Percentiles rank a stretch among this genome's conserved stretches.
Conservation (phyloP, 2,329 filamentous ascomycete genomes). For the Fusarium sterilihyphosum region DNA sequence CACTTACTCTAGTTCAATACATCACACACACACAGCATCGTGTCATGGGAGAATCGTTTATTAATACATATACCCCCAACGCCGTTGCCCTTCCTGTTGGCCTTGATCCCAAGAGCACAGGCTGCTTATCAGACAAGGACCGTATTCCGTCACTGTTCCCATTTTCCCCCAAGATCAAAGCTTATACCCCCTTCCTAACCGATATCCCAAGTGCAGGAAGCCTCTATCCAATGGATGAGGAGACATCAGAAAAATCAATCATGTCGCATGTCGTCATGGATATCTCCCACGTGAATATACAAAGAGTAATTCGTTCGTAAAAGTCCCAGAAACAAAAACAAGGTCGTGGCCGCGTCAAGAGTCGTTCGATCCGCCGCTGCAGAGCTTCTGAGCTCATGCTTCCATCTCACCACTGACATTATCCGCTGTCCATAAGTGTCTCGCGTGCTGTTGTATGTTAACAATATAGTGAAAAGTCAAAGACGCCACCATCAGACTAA, state of each 20-base stretch:
- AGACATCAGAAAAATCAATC: slow-evolving; percentile 31
- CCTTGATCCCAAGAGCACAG: background rate
- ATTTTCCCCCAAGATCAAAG: background rate
- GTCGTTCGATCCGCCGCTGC: slow-evolving; percentile 27
- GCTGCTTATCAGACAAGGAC: slow-evolving; percentile 8
- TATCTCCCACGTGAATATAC: slow-evolving; percentile 33
- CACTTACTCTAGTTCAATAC: background rate
- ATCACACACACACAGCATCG: background rate
- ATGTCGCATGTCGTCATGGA: slow-evolving; percentile 40
- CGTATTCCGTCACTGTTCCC: background rate
- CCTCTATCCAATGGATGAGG: slow-evolving; percentile 2
- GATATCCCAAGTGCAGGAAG: slow-evolving; percentile 8
- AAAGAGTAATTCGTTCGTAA: slow-evolving; percentile 28
- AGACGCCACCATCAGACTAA: slow-evolving; percentile 17
- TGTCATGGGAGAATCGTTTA: slow-evolving; percentile 8
- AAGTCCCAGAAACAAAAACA: slow-evolving; percentile 30
- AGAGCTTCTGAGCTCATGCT: slow-evolving; percentile 9
- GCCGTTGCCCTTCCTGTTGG: background rate
- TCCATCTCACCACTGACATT: slow-evolving; percentile 16
- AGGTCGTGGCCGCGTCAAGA: slow-evolving; percentile 34
- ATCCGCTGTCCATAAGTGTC: slow-evolving; percentile 18
- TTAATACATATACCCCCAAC: slow-evolving; percentile 16
- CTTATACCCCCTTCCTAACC: background rate
- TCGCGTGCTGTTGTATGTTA: slow-evolving; percentile 15
- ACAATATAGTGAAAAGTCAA: slow-evolving; percentile 1